Evolutionary conservation across 192 early-diverging fungal genomes (phyloP).

Genomic region (Coemansia sp.): DNA sequence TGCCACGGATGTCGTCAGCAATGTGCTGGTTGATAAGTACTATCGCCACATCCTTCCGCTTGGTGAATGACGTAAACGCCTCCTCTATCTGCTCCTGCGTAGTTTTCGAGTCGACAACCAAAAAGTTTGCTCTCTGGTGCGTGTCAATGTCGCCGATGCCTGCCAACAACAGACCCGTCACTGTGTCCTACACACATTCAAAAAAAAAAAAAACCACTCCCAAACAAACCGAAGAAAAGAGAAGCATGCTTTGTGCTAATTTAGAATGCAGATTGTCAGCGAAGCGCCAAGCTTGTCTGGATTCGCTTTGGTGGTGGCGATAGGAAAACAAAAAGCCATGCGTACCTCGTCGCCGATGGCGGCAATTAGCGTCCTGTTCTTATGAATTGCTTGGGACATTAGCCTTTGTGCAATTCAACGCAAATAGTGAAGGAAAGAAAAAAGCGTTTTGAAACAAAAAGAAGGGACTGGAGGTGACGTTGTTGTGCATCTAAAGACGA

Average conservation of each 20-base stretch:
- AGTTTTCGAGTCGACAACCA: constrained; percentile 92
- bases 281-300: too few species aligned
- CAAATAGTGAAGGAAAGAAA: neutral
- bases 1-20: constrained; percentile 86
- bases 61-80: constrained; percentile 84
- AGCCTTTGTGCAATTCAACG: neutral
- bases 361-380: constrained; percentile 48
- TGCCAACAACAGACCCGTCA: constrained; percentile 96
- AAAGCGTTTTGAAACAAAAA: neutral
- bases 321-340: too few species aligned
- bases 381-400: constrained; percentile 34
- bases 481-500: neutral
- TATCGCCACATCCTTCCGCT: constrained; percentile 96
- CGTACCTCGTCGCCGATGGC: constrained; percentile 53
- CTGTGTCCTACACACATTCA: constrained; percentile 64
- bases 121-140: constrained; percentile 92
- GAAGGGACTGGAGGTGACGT: neutral
- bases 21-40: constrained; percentile 98
- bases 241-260: too few species aligned
- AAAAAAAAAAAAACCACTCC: too few species aligned
- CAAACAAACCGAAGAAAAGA: too few species aligned
- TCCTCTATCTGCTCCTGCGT: constrained; percentile 69
- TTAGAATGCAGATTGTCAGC: too few species aligned
- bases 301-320: too few species aligned
- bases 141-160: constrained; percentile 94